A percentile compares a stretch with the other conserved stretches of the same genome.
These are phyloP conservation scores for Sporisorium scitamineum DNA, from an alignment of 1,284 basidiomycete species.

Conservation along the genomic window DNA sequence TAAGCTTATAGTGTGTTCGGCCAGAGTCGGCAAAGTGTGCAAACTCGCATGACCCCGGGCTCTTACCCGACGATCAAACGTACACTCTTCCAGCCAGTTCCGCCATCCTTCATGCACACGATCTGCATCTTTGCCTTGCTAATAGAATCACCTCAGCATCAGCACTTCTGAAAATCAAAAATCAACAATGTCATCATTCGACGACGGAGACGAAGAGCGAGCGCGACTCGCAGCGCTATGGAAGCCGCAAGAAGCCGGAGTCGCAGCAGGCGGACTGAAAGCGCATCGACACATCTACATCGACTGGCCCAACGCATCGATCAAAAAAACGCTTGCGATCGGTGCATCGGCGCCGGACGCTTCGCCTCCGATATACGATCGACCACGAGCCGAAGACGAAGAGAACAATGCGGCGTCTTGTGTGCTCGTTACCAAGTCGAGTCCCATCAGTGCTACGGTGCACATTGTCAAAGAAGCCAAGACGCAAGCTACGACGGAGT, in stretches of 20 bases:
- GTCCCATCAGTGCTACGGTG: slow-evolving; percentile 53
- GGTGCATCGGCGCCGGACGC: slow-evolving; percentile 49
- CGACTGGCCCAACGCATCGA: slow-evolving; percentile 57
- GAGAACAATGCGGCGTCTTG: slow-evolving; percentile 36
- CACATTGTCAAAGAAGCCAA: slow-evolving; percentile 34
- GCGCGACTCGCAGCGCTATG: slow-evolving; percentile 26
- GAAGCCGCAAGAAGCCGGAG: slow-evolving; percentile 7
- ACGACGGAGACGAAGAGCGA: slow-evolving; percentile 29
- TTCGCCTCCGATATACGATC: slow-evolving; percentile 54
- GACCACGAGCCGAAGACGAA: slow-evolving; percentile 31
- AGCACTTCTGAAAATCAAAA: too few species aligned
- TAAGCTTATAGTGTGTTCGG: too few species aligned
- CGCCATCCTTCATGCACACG: too few species aligned
- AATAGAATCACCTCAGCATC: too few species aligned
- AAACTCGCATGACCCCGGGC: too few species aligned
- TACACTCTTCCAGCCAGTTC: too few species aligned
- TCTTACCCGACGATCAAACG: too few species aligned
- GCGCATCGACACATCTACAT: slow-evolving; percentile 54
- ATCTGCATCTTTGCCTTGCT: too few species aligned
- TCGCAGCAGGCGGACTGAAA: neutral
- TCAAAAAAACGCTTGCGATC: slow-evolving; percentile 58
- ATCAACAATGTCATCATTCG: neutral
- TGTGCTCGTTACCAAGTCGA: slow-evolving; percentile 41
- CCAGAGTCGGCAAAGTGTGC: too few species aligned
- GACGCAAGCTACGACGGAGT: neutral